phyloP scores from a whole-genome alignment of 202 grass and related monocot species.

The Dendrocalamus latiflorus region DNA sequence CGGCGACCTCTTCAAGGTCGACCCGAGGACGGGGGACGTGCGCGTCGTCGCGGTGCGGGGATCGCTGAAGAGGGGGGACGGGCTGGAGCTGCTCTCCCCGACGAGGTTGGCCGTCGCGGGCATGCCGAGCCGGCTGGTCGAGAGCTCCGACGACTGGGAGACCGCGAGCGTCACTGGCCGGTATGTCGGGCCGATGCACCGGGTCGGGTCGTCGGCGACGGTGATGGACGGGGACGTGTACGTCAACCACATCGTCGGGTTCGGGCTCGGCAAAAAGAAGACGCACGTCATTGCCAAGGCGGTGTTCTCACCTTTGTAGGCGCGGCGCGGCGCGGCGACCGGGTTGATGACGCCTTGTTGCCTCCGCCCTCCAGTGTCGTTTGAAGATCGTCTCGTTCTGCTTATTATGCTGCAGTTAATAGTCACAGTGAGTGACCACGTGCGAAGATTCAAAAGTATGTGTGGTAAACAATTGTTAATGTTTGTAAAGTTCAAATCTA shows the following conservation, averaged over 20 bases:
- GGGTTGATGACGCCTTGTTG: not conserved
- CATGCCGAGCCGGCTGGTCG: slow-evolving; percentile 50
- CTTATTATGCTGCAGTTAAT: not conserved
- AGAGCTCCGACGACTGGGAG: slow-evolving; percentile 80
- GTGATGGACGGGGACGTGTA: slow-evolving; percentile 83
- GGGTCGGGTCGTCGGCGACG: slow-evolving; percentile 62
- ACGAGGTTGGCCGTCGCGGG: slow-evolving; percentile 61
- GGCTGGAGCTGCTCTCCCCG: slow-evolving; percentile 68
- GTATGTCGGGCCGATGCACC: slow-evolving; percentile 64
- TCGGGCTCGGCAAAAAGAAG: slow-evolving; percentile 60
- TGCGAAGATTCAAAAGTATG: too few species aligned
- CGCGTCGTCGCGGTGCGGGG: slow-evolving; percentile 53
- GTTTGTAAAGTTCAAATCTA: too few species aligned
- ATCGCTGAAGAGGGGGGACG: slow-evolving; percentile 64
- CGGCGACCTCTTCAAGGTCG: slow-evolving; percentile 77
- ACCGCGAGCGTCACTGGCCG: slow-evolving; percentile 53
- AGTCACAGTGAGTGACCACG: not conserved
- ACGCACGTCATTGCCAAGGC: slow-evolving; percentile 76
- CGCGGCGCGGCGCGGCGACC: not conserved
- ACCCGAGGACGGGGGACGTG: slow-evolving; percentile 33
- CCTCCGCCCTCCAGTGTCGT: not conserved
- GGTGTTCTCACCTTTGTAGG: slow-evolving; percentile 49
- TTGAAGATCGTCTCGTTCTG: not conserved
- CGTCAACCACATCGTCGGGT: slow-evolving; percentile 71
- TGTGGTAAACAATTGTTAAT: too few species aligned